Evolutionary conservation across 495 filamentous ascomycete genomes (phyloP).

Genomic region (Penicillium odoratum): DNA sequence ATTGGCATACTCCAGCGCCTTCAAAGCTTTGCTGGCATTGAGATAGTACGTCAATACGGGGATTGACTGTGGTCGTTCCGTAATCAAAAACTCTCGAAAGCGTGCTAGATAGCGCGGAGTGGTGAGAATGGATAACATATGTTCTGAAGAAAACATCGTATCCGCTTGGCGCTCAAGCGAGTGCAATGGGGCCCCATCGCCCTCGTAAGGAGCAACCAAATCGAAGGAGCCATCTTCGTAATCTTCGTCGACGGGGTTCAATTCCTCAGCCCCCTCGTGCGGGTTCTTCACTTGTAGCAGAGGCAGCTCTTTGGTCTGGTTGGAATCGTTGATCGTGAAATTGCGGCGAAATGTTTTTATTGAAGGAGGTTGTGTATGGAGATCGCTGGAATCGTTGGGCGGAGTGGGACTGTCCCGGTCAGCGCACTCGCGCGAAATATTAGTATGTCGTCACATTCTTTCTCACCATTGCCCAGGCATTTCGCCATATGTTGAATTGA

Average conservation of each 20-base stretch:
- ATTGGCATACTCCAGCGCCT: constrained; percentile 70
- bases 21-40: constrained; percentile 60
- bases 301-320: constrained; percentile 15
- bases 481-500: not conserved
- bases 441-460: constrained; percentile 1
- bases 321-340: constrained; percentile 21
- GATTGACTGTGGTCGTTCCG: constrained; percentile 68
- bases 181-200: constrained; percentile 25
- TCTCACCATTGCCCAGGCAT: constrained; percentile 9
- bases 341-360: constrained; percentile 28
- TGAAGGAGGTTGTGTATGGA: constrained; percentile 21
- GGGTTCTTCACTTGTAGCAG: constrained; percentile 34
- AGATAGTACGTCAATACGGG: constrained; percentile 66
- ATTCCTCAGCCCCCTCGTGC: constrained; percentile 30
- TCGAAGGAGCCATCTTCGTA: constrained; percentile 32
- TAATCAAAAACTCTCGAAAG: constrained; percentile 65
- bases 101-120: constrained; percentile 65
- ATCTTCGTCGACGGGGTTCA: constrained; percentile 27
- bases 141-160: constrained; percentile 61
- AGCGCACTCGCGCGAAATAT: not conserved
- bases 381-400: constrained; percentile 9
- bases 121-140: constrained; percentile 59
- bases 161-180: constrained; percentile 60
- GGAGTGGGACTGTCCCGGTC: constrained; percentile 8
- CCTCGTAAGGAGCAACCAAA: constrained; percentile 31